Evolutionary conservation across 306 rosid genomes (phyloP), one percentile per base, ranked within the genome.

Genomic region (Luffa acutangula): DNA sequence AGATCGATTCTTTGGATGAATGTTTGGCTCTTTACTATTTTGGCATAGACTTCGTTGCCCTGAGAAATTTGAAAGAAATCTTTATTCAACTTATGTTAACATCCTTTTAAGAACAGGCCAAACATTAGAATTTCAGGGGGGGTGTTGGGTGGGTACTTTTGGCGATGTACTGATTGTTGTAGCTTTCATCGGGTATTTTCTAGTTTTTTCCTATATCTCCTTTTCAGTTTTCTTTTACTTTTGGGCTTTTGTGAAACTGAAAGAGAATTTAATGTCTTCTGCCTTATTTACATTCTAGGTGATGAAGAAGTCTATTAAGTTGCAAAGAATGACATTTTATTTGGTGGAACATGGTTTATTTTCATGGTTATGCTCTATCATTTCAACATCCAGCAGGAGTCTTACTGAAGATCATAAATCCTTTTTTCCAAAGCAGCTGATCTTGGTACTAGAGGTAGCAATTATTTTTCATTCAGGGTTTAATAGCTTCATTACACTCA

Each of bases 361-460:
- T 85, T 82, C 93, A 17, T 95, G 97, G 97, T 85, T 91, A 79
- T 95, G 97, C 0, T 87, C 93, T 83, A 60, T 92, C 57, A 75
- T 92, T 76, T 89, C 91, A 39, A 72, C 83, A 43, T 62, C 81
- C 46, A 39, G 82, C 72, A 80, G 76, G 82, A 81, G 86, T 63
- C 74, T 81, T 59, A 73, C 77, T 76, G 83, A 84, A 83, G 93
- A 87, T 43, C 88, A 85, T 75, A 81, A 78, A 39, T 78, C 81
- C 49, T 63, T 81, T 82, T 85, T 87, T 85, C 53, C 87, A 64
- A 85, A 65, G 88, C 97, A 87, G 80, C 77, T 91, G 42, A 81
- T 62, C 80, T 85, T 82, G 85, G 82, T 86, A 31, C 80, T 80
- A 48, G 85, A 88, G 91, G 91, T 88, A 59, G 72, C 41, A 42